These are phyloP conservation scores for Periconia sp. DNA, from an alignment of 2,329 filamentous ascomycete genomes.

Conservation along the genomic window DNA sequence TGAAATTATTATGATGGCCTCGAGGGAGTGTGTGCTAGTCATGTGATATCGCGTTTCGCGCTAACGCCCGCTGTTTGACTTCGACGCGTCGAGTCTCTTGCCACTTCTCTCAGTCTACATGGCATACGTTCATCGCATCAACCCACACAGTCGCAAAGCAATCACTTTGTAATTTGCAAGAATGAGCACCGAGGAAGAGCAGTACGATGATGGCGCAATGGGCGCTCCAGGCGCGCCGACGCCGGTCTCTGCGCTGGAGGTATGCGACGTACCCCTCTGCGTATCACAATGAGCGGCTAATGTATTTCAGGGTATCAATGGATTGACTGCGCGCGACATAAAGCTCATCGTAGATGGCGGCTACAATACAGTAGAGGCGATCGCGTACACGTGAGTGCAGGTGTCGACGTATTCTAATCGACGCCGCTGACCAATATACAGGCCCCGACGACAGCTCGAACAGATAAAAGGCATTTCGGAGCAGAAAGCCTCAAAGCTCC, in stretches of 20 bases:
- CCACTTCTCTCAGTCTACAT: not conserved
- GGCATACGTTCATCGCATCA: not conserved
- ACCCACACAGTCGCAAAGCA: too few relatives aligned
- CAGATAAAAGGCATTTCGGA: conserved; percentile 98
- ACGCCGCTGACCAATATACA: conserved; percentile 42
- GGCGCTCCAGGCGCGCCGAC: conserved; percentile 93
- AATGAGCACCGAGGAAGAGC: conserved; percentile 62
- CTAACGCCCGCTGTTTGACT: conserved; percentile 14
- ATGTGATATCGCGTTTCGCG: conserved; percentile 33
- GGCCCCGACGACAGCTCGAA: conserved; percentile 76
- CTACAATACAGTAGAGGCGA: conserved; percentile 92
- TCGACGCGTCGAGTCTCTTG: conserved; percentile 21
- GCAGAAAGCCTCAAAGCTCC: conserved; percentile 90
- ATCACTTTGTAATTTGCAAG: too few relatives aligned
- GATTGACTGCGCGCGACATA: conserved; percentile 93
- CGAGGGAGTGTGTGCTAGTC: too few relatives aligned
- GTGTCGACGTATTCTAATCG: not conserved
- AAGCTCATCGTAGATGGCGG: conserved; percentile 91
- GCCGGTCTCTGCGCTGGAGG: conserved; percentile 83
- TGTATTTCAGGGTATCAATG: conserved; percentile 74
- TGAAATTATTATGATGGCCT: too few relatives aligned
- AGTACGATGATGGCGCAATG: conserved; percentile 76
- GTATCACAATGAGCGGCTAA: conserved; percentile 10
- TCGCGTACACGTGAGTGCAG: conserved; percentile 80
- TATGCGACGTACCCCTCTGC: conserved; percentile 50